A percentile compares a stretch with the other conserved stretches of the same genome.
phyloP scores from a whole-genome alignment of 2,329 filamentous ascomycete genomes.

The Emergomyces orientalis region DNA sequence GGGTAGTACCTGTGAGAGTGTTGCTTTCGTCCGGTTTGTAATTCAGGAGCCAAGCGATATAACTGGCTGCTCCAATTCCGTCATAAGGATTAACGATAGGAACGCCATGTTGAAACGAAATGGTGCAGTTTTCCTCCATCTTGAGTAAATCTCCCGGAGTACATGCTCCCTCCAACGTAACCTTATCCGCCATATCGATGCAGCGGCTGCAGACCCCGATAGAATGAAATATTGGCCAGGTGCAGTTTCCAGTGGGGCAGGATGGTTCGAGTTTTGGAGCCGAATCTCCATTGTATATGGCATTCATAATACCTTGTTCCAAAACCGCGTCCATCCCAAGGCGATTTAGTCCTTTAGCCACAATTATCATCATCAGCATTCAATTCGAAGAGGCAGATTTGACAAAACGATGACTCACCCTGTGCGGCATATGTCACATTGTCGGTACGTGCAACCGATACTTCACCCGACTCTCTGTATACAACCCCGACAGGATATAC shows the following conservation, averaged over 20 bases:
- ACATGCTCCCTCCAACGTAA: slow-evolving; percentile 2
- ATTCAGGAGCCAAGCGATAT: slow-evolving; percentile 2
- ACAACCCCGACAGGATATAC: not conserved
- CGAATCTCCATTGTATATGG: slow-evolving; percentile 1
- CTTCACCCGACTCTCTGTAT: not conserved
- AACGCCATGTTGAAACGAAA: not conserved
- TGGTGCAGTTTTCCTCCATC: slow-evolving; percentile 4
- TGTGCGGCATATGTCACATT: slow-evolving; percentile 2
- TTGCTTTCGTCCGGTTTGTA: not conserved
- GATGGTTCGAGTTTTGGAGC: not conserved
- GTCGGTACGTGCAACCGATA: not conserved
- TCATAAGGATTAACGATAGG: slow-evolving; percentile 1
- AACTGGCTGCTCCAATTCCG: not conserved
- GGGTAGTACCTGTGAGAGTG: not conserved
- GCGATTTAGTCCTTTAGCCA: not conserved
- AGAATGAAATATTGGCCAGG: slow-evolving; percentile 1
- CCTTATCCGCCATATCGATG: not conserved
- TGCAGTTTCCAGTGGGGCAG: slow-evolving; percentile 3
- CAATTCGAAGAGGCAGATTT: not conserved
- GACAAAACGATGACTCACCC: not conserved
- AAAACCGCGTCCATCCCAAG: not conserved
- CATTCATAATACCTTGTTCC: not conserved
- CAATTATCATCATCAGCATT: not conserved
- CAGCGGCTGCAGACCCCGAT: not conserved
- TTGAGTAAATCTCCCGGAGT: slow-evolving; percentile 2